Evolutionary conservation across 768 basidiomycete species (phyloP).

Genomic region (Tricholoma terreum): DNA sequence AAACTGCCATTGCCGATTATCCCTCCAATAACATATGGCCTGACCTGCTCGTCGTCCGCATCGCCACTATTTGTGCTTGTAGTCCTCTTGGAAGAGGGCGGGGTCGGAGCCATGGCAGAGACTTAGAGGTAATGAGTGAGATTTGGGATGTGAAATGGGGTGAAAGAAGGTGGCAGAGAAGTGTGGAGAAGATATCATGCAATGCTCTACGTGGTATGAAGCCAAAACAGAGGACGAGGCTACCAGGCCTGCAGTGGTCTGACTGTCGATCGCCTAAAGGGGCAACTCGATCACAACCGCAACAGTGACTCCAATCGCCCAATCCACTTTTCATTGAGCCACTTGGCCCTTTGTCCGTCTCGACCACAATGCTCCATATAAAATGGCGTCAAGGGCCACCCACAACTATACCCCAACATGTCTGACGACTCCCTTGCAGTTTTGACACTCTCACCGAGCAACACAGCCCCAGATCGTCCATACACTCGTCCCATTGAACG

Average conservation of each 20-base stretch:
- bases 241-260: background rate
- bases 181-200: background rate
- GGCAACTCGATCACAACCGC: background rate
- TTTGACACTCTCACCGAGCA: constrained; percentile 15
- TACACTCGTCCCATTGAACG: constrained; percentile 23
- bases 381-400: background rate
- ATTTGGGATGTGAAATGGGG: background rate
- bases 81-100: constrained; percentile 5
- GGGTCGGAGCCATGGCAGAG: constrained; percentile 11
- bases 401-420: constrained; percentile 1
- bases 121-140: background rate
- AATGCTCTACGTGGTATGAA: background rate
- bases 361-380: background rate
- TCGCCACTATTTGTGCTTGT: background rate
- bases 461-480: constrained; percentile 9
- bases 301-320: too few species aligned
- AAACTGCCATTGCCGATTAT: constrained; percentile 92
- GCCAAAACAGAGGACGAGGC: background rate
- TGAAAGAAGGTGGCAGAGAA: background rate
- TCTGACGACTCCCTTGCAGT: constrained; percentile 15
- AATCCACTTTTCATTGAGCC: background rate
- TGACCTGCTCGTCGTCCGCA: constrained; percentile 65
- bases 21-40: constrained; percentile 71
- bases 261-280: background rate
- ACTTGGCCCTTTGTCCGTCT: background rate